Evolutionary conservation across 768 basidiomycete species (phyloP), one percentile per base, ranked within the genome.

Genomic region (Solioccasus polychromus): DNA sequence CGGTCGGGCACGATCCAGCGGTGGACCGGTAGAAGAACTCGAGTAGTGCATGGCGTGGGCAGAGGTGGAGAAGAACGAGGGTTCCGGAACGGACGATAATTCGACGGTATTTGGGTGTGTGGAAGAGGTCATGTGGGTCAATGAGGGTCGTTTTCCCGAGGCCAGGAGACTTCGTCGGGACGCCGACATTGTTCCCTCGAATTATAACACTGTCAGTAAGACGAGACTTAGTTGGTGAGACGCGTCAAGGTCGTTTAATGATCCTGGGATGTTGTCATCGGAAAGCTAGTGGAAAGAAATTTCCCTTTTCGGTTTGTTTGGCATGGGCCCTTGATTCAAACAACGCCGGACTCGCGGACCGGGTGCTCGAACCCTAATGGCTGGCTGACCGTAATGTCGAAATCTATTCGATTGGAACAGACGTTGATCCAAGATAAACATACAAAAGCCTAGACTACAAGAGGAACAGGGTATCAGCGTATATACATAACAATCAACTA

Each of bases 121-220:
- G 9, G 34, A 44, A 26, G 47, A 35, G 14, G 59, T 38, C 23
- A 45, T 47, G 39, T 49, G 51, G 25, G 32, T 37, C 8, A 35
- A 19, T 8, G 53, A 42, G 20, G 39, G 15, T 5, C 66, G 57
- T 35, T 66, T 68, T 0, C 51, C 42, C 18, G 50, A 35, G 18
- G 45, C 3, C 12, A 50, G 41, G 17, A 53, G 35, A 24, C 31
- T 53, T 18, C 66, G 59, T 24, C 66, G 63, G 15, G 64, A 51
- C 6, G 58, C 63, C 15, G 66, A 55, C 64, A 66, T 65, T 2
- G 38, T 35, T 30, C 32, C 40, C 36, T 31, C 29, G n/a, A 47
- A 24, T 24, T 41, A 38, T 42, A 8, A 14, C 20, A 28, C 17
- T 26, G 36, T 23, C 40, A 38, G 15, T 5, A 15, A 15, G 31